Evolutionary conservation across 495 filamentous ascomycete species (phyloP).

Genomic region (Tuber melanosporum): DNA sequence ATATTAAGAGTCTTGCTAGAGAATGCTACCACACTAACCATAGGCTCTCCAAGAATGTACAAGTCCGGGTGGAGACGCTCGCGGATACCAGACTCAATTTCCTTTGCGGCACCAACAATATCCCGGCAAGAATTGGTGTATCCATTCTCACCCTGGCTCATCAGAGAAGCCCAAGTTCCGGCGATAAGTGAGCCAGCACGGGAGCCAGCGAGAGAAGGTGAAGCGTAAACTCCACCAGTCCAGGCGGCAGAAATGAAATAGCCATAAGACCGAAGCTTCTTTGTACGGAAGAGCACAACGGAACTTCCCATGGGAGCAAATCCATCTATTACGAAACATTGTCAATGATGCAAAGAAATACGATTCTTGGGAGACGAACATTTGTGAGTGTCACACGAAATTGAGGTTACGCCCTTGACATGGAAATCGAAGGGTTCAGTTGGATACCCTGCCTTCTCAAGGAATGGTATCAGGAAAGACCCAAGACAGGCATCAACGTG

Average conservation of each 20-base stretch:
- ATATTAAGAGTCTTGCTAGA: slow-evolving; percentile 67
- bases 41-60: slow-evolving; percentile 72
- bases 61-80: slow-evolving; percentile 65
- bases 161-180: slow-evolving; percentile 83
- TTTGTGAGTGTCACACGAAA: slow-evolving; percentile 96
- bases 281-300: slow-evolving; percentile 79
- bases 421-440: slow-evolving; percentile 86
- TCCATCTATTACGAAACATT: slow-evolving; percentile 50
- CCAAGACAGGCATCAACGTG: slow-evolving; percentile 98
- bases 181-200: slow-evolving; percentile 90
- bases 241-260: slow-evolving; percentile 95
- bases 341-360: not conserved
- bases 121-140: slow-evolving; percentile 77
- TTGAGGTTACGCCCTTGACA: slow-evolving; percentile 85
- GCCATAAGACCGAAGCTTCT: slow-evolving; percentile 71
- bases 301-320: slow-evolving; percentile 97
- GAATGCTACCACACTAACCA: slow-evolving; percentile 88
- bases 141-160: slow-evolving; percentile 80
- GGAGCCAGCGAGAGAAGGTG: slow-evolving; percentile 80
- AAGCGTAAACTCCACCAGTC: slow-evolving; percentile 94
- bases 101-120: slow-evolving; percentile 82
- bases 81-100: slow-evolving; percentile 68
- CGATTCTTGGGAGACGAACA: slow-evolving; percentile 41
- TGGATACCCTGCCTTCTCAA: slow-evolving; percentile 84
- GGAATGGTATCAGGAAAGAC: slow-evolving; percentile 86